Percentiles rank a stretch among this genome's conserved stretches.
These are phyloP conservation scores for Trifolium pratense DNA, from an alignment of 306 rosid genomes.

Conservation along the genomic window DNA sequence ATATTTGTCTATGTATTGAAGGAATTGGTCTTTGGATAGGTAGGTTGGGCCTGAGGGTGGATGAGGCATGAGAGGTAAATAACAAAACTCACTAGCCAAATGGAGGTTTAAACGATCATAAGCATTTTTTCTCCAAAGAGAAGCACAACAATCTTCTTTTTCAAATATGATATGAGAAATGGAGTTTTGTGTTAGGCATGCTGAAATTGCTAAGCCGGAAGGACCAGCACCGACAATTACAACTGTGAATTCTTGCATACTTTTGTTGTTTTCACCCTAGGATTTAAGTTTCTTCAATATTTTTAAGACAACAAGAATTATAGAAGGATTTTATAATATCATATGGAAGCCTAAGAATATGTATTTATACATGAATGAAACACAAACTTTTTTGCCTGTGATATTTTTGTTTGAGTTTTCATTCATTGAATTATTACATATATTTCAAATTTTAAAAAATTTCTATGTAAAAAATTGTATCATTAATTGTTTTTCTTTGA, in stretches of 20 bases:
- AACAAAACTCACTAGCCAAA: conserved; percentile 50
- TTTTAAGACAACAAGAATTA: neutral
- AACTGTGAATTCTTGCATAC: conserved; percentile 35
- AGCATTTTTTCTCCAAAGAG: conserved; percentile 61
- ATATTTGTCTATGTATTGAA: conserved; percentile 48
- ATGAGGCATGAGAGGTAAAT: conserved; percentile 46
- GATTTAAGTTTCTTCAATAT: too few relatives aligned
- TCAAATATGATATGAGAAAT: conserved; percentile 47
- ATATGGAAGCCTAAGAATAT: neutral
- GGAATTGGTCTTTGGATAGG: conserved; percentile 41
- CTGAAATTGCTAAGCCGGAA: conserved; percentile 55
- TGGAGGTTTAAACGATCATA: conserved; percentile 56
- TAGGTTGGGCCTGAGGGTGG: conserved; percentile 34
- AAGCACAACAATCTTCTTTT: conserved; percentile 53
- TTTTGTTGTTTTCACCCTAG: too few relatives aligned
- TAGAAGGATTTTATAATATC: neutral
- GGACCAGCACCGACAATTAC: conserved; percentile 59
- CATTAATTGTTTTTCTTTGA: too few relatives aligned
- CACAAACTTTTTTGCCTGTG: neutral
- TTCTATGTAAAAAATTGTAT: neutral
- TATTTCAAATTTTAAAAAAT: neutral
- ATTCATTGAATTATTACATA: neutral
- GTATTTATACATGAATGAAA: neutral
- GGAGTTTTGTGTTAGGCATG: conserved; percentile 40
- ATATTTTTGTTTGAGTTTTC: neutral